phyloP scores from a whole-genome alignment of 768 basidiomycete genomes.

The Fomitopsis serialis region DNA sequence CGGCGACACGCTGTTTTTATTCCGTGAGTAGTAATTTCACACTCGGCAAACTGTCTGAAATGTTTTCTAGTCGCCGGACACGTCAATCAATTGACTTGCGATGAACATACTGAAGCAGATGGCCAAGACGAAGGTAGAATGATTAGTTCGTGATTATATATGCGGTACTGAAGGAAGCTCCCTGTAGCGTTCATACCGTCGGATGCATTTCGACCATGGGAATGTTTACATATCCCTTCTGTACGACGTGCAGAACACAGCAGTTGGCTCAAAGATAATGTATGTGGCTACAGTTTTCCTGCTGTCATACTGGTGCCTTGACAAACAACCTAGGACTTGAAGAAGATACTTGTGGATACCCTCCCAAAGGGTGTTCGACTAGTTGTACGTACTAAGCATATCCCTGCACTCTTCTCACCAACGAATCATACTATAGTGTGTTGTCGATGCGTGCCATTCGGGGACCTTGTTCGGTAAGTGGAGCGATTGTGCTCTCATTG shows the following conservation, averaged over 20 bases:
- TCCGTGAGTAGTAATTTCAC: slow-evolving; percentile 2
- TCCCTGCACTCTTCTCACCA: background rate
- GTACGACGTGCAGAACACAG: background rate
- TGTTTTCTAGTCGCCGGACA: slow-evolving; percentile 18
- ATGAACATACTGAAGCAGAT: slow-evolving; percentile 13
- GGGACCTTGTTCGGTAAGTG: slow-evolving; percentile 17
- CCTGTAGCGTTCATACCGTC: slow-evolving; percentile 5
- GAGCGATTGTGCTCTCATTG: background rate
- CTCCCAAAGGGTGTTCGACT: slow-evolving; percentile 15
- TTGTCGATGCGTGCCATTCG: slow-evolving; percentile 22
- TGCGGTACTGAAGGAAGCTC: background rate
- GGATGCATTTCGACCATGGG: slow-evolving; percentile 5
- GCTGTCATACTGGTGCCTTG: background rate
- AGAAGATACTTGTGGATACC: slow-evolving; percentile 8
- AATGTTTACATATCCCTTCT: background rate
- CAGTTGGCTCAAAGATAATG: background rate
- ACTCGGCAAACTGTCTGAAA: background rate
- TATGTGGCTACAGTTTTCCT: background rate
- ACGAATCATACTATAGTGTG: slow-evolving; percentile 7
- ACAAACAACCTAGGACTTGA: slow-evolving; percentile 13
- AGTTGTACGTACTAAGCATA: slow-evolving; percentile 4
- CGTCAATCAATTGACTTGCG: slow-evolving; percentile 15
- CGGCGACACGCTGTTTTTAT: slow-evolving; percentile 6
- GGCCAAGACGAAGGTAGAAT: slow-evolving; percentile 19
- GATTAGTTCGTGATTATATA: background rate